Evolutionary conservation across 495 filamentous ascomycete species (phyloP), one percentile per base, ranked within the genome.

Genomic region (Tuber aestivum): DNA sequence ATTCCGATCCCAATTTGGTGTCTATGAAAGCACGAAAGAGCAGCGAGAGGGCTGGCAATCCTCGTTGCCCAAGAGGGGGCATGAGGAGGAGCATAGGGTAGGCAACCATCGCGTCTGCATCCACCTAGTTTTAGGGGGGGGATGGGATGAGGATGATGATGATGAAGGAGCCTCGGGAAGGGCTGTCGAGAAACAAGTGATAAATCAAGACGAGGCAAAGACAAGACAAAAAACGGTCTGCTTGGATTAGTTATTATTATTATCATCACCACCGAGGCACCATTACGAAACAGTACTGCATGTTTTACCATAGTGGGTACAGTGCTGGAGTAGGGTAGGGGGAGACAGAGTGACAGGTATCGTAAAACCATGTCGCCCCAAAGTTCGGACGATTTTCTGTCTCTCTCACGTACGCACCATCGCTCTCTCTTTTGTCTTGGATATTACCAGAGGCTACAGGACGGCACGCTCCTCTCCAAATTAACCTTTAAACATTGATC

Each of bases 31-130:
- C 72, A 79, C 72, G 70, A 65, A 72, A 75, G 70, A 70, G 61
- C 65, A 40, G 73, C 56, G 56, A 76, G 56, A 56, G 70, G 76
- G 78, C 76, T 79, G 69, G 74, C 56, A 48, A 41, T 72, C 20
- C 48, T n/a, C 23, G 12, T 77, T 37, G 69, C 74, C 69, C 40
- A 77, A 72, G 74, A 41, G 9, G 45, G 45, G 56, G 56, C 56
- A 40, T 65, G 56, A 65, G 56, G 50, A 7, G 45, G 50, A 56
- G 50, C 27, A 56, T 35, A 32, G 27, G 56, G 56, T 48, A 75
- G 72, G 72, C 72, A 79, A 79, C 74, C 38, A 74, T 65, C 56
- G 14, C 56, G 12, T 65, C 56, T 65, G 20, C 56, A 56, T 65
- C 56, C 32, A 2, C 27, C 27, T 20, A 65, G 56, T 20, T 65